phyloP scores from a whole-genome alignment of 495 filamentous ascomycete species.

The Melanomma pulvis-pyrius region DNA sequence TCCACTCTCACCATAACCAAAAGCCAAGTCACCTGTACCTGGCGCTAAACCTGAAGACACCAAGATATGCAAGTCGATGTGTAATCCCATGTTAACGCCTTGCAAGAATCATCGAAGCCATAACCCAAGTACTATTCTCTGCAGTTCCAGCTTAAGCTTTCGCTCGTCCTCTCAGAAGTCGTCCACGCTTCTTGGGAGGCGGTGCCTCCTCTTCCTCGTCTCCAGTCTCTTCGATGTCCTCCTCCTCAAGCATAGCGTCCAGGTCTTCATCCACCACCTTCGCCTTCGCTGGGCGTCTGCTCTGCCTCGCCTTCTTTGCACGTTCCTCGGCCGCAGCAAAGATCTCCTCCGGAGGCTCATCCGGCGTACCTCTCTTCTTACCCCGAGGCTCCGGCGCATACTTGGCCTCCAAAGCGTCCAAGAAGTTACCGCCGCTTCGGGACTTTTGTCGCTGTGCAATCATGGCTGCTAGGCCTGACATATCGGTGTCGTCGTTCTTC shows the following conservation, averaged over 20 bases:
- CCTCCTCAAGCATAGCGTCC: not conserved
- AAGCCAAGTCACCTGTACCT: not conserved
- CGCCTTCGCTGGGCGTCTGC: not conserved
- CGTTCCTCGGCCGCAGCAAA: conserved; percentile 57
- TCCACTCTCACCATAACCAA: not conserved
- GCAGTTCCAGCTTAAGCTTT: not conserved
- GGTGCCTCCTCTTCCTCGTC: conserved; percentile 1
- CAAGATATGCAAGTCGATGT: not conserved
- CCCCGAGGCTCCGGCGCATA: conserved; percentile 59
- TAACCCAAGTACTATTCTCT: not conserved
- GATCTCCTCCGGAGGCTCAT: conserved; percentile 65
- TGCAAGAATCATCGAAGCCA: not conserved
- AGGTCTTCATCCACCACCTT: not conserved
- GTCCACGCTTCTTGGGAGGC: not conserved
- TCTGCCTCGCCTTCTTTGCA: conserved; percentile 1
- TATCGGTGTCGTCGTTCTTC: conserved; percentile 39
- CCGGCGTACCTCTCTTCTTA: conserved; percentile 52
- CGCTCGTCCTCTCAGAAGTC: not conserved
- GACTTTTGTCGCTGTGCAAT: conserved; percentile 61
- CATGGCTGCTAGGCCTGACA: conserved; percentile 57
- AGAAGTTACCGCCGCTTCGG: conserved; percentile 56
- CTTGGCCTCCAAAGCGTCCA: conserved; percentile 73
- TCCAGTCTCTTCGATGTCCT: not conserved
- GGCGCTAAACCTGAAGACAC: not conserved
- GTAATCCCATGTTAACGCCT: not conserved